These are phyloP conservation scores for Amphicarpaea edgeworthii DNA, from an alignment of 306 rosid species.

Conservation along the genomic window DNA sequence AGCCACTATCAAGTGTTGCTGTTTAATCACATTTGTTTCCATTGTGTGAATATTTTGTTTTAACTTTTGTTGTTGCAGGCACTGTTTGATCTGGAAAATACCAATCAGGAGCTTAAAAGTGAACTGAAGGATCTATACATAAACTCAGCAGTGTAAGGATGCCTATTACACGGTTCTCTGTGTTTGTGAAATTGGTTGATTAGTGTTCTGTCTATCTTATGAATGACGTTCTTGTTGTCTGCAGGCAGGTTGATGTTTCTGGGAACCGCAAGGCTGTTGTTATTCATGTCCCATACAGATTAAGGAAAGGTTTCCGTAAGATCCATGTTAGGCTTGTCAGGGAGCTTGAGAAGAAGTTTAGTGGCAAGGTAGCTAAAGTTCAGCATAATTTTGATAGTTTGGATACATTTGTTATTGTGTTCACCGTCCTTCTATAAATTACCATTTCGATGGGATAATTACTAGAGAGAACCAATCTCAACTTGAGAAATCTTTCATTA, in stretches of 20 bases:
- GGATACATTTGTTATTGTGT: not conserved
- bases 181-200: not conserved
- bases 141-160: constrained; percentile 80
- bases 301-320: constrained; percentile 87
- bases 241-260: constrained; percentile 80
- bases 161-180: not conserved
- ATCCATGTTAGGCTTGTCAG: constrained; percentile 85
- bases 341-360: constrained; percentile 96
- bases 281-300: constrained; percentile 78
- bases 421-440: not conserved
- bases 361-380: constrained; percentile 73
- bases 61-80: constrained; percentile 55
- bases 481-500: not conserved
- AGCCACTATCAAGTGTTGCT: not conserved
- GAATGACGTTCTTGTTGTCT: constrained; percentile 5
- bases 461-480: not conserved
- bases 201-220: not conserved
- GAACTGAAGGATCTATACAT: constrained; percentile 86
- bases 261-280: constrained; percentile 91
- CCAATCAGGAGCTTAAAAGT: constrained; percentile 80
- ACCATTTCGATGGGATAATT: not conserved
- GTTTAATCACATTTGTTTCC: not conserved
- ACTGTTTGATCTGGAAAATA: constrained; percentile 80
- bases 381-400: not conserved
- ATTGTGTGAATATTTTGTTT: not conserved